Percentiles rank a stretch among this genome's conserved stretches.
Evolutionary conservation across 331 rosid genomes (phyloP).

Genomic region (Quercus phellos): DNA sequence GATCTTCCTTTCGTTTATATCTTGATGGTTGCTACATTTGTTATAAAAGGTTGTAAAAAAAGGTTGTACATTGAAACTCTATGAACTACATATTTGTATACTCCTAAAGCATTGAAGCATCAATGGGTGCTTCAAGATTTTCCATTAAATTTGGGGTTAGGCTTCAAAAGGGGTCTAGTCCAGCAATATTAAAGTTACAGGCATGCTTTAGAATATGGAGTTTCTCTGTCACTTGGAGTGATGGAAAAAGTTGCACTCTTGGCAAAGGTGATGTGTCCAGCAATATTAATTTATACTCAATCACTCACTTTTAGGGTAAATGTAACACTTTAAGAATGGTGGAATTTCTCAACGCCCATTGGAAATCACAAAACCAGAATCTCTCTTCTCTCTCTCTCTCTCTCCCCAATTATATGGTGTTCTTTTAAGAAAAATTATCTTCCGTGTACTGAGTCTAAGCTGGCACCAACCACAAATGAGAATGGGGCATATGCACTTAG

Average conservation of each 20-base stretch:
- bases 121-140: neutral
- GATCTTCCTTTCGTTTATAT: neutral
- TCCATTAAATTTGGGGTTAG: no score
- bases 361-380: neutral
- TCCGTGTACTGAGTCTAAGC: no score
- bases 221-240: no score
- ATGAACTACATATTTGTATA: neutral
- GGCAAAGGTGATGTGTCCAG: no score
- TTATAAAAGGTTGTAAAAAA: neutral
- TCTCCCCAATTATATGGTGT: neutral
- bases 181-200: no score
- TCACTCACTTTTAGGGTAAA: neutral
- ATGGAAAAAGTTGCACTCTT: no score
- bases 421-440: no score
- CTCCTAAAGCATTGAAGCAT: neutral
- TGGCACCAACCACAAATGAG: no score
- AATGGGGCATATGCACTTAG: no score
- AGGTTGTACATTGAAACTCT: neutral
- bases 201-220: no score
- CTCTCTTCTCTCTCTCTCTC: neutral
- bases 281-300: neutral
- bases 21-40: neutral
- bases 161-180: no score
- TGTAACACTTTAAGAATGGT: neutral
- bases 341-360: neutral